phyloP scores from a whole-genome alignment of 768 basidiomycete genomes.

The Suillus fuscotomentosus region DNA sequence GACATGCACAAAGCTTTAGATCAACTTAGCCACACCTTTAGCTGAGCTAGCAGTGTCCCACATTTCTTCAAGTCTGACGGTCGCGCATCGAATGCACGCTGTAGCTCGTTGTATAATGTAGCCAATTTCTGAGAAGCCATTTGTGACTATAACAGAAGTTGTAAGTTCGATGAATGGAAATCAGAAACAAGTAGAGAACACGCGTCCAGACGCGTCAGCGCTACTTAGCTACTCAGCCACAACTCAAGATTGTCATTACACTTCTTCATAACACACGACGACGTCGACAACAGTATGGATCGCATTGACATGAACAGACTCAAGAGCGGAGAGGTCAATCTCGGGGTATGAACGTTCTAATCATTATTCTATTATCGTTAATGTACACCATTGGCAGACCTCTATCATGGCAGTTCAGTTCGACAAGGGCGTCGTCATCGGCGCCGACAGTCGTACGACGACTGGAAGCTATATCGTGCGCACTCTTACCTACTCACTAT shows the following conservation, averaged over 20 bases:
- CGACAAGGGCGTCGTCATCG: constrained; percentile 90
- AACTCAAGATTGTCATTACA: constrained; percentile 17
- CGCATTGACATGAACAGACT: constrained; percentile 82
- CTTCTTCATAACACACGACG: constrained; percentile 8
- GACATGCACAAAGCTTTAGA: background rate
- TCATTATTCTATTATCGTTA: background rate
- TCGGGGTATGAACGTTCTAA: constrained; percentile 70
- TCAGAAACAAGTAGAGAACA: constrained; percentile 12
- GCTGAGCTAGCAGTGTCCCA: constrained; percentile 59
- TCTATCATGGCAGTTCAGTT: constrained; percentile 99
- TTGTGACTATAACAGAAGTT: constrained; percentile 3
- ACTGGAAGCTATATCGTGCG: constrained; percentile 94
- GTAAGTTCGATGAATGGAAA: background rate
- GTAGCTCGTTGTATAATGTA: constrained; percentile 62
- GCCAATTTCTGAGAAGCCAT: constrained; percentile 59
- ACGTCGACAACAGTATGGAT: constrained; percentile 42
- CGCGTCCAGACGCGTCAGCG: constrained; percentile 58
- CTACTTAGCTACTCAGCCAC: constrained; percentile 16
- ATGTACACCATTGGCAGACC: constrained; percentile 51
- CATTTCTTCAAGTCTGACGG: constrained; percentile 70
- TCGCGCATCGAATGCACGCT: constrained; percentile 60
- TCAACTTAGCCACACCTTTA: constrained; percentile 55
- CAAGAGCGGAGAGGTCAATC: constrained; percentile 94
- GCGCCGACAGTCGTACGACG: constrained; percentile 96
- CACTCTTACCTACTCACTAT: constrained; percentile 5